Conservation (phyloP, 2,329 filamentous ascomycete genomes). For the Apiospora aurea region DNA sequence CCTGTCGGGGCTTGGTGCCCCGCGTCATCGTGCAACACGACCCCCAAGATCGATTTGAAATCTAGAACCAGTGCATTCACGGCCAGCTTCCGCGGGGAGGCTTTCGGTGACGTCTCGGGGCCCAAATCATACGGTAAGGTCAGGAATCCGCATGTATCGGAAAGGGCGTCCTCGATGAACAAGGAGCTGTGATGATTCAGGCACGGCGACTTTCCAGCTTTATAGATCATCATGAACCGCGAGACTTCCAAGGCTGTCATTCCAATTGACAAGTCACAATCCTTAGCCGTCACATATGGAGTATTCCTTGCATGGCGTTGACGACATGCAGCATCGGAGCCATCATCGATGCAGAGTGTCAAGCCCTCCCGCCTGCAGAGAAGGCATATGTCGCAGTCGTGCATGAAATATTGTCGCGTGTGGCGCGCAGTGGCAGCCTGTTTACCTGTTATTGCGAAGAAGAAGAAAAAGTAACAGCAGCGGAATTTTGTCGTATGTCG, state of each 20-base stretch:
- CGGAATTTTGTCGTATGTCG: background rate
- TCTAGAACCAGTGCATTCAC: background rate
- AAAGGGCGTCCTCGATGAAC: too few relatives aligned
- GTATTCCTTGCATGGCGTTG: background rate
- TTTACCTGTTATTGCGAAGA: background rate
- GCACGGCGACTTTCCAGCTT: too few relatives aligned
- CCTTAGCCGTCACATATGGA: background rate
- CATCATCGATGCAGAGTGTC: background rate
- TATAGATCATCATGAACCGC: too few relatives aligned
- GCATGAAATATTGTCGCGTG: background rate
- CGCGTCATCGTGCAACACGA: background rate
- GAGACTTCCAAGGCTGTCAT: too few relatives aligned
- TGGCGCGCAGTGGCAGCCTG: background rate
- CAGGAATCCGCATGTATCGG: background rate
- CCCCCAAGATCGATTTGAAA: background rate
- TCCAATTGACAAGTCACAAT: too few relatives aligned
- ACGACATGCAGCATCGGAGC: background rate
- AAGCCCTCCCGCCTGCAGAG: background rate
- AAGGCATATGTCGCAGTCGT: background rate
- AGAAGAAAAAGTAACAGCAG: background rate
- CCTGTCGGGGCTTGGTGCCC: background rate
- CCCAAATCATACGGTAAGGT: background rate
- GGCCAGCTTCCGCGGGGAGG: background rate
- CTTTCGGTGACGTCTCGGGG: background rate
- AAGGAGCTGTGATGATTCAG: too few relatives aligned